Base-by-base conservation (phyloP, 169 alveolate species). In the Plasmodium reichenowi region DNA sequence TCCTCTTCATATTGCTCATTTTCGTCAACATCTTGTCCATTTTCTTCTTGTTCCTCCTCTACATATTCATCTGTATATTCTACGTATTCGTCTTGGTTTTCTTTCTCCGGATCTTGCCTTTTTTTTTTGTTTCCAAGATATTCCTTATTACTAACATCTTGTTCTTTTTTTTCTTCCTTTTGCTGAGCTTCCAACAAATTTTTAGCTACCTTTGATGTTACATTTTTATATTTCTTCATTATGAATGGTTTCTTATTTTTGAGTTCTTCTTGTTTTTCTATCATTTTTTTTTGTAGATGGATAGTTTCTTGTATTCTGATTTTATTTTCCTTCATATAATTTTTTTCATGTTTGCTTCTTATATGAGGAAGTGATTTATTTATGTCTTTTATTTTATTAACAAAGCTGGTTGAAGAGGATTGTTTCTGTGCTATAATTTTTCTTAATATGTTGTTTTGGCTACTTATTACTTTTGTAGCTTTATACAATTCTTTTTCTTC, bases 371-470 rank as follows among this genome's bases (percentile, higher is more conserved):
- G 66, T 48, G 88, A 22, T 48, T 76, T 76, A 20, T 76, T 76
- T 3, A 76, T 76, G 12, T 76, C 58, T 76, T 76, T 76, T 22
- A 76, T 63, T 76, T 63, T 60, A n/a, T 20, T 17, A 24, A 76
- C 75, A 48, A 76, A 76, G 38, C 88, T 63, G 22, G 54, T 63
- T 8, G 88, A 76, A 1, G 88, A 47, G 12, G 62, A 32, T 43
- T 76, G 88, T 17, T 76, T 76, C 22, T 76, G 88, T 8, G 88
- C 88, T 54, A 62, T 76, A 2, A 76, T 76, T 63, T 76, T 76
- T 45, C 88, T 47, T 15, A 62, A 63, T 4, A 58, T 71, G 43
- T 76, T 76, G 48, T 76, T 76, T 48, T 76, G 88, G 0, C 70
- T 45, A 12, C 88, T 76, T 13, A 76, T 76, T 4, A 68, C 68